These are phyloP conservation scores for Torulaspora pretoriensis DNA, from an alignment of 1,139 yeast species.

Conservation along the genomic window DNA sequence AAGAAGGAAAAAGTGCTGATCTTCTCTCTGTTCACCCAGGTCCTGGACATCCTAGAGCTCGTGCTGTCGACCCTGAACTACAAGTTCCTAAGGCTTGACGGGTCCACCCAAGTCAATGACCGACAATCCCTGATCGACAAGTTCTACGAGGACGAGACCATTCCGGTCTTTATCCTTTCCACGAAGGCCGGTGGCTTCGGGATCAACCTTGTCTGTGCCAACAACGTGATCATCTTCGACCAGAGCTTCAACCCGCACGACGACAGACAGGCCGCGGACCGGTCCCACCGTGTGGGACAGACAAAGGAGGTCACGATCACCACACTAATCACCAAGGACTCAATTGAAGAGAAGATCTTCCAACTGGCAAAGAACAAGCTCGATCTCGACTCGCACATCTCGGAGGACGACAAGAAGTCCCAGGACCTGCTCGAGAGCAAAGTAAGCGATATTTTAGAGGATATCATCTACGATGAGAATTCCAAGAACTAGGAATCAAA, in stretches of 20 bases:
- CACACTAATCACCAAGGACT: slow-evolving; percentile 64
- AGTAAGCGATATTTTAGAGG: slow-evolving; percentile 33
- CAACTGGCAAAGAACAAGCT: slow-evolving; percentile 85
- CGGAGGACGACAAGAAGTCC: slow-evolving; percentile 30
- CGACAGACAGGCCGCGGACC: slow-evolving; percentile 96
- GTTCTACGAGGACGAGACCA: slow-evolving; percentile 74
- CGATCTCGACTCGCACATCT: slow-evolving; percentile 57
- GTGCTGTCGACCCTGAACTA: slow-evolving; percentile 63
- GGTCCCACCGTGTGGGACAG: slow-evolving; percentile 98
- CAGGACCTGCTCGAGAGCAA: slow-evolving; percentile 29
- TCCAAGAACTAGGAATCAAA: not conserved
- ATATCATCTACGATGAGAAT: slow-evolving; percentile 30
- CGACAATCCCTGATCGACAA: slow-evolving; percentile 89
- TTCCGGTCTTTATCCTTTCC: slow-evolving; percentile 81
- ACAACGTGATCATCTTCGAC: slow-evolving; percentile 84
- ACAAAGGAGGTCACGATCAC: slow-evolving; percentile 79
- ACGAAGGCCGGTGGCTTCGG: slow-evolving; percentile 99
- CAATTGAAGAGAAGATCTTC: slow-evolving; percentile 86
- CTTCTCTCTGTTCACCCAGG: slow-evolving; percentile 89
- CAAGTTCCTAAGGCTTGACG: slow-evolving; percentile 83
- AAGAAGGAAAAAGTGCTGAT: slow-evolving; percentile 71
- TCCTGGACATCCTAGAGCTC: slow-evolving; percentile 78
- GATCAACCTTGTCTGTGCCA: slow-evolving; percentile 92
- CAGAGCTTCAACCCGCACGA: slow-evolving; percentile 97
- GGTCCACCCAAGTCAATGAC: slow-evolving; percentile 87